Conservation (phyloP, 2,329 filamentous ascomycete genomes). For the Zymoseptoria pseudotritici region DNA sequence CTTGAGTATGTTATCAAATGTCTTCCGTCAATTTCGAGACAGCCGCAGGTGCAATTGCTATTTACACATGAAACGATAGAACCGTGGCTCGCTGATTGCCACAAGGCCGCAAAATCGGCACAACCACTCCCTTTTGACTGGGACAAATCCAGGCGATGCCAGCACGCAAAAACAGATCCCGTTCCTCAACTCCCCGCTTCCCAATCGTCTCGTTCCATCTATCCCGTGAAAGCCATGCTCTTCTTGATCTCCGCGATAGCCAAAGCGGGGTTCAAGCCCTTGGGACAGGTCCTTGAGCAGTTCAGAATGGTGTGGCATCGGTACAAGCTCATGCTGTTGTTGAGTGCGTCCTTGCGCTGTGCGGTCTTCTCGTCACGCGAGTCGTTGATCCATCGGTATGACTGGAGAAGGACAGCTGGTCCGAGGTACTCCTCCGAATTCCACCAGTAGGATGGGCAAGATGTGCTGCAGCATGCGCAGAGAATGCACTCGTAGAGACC, state of each 20-base stretch:
- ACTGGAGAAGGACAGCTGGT: conserved; percentile 91
- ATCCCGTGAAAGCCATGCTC: conserved; percentile 61
- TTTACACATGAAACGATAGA: background rate
- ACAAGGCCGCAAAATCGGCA: background rate
- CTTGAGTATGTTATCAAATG: background rate
- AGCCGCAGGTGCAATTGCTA: background rate
- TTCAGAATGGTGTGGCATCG: conserved; percentile 99
- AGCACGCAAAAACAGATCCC: background rate
- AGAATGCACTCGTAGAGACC: conserved; percentile 99
- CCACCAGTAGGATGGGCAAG: conserved; percentile 99
- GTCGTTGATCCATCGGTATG: conserved; percentile 94
- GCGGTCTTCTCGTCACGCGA: conserved; percentile 84
- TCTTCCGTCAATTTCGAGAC: background rate
- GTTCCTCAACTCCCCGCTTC: background rate
- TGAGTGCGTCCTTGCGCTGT: conserved; percentile 81
- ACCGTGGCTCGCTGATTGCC: background rate
- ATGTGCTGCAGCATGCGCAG: conserved; percentile 97
- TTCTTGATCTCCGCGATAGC: conserved; percentile 99
- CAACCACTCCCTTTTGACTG: background rate
- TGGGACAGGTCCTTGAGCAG: conserved; percentile 95
- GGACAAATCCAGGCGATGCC: background rate
- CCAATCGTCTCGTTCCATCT: background rate
- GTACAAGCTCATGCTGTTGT: conserved; percentile 99
- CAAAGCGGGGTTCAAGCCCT: conserved; percentile 91
- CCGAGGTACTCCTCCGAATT: conserved; percentile 98